phyloP scores from a whole-genome alignment of 1,284 basidiomycete genomes.

The Gymnopus androsaceus region DNA sequence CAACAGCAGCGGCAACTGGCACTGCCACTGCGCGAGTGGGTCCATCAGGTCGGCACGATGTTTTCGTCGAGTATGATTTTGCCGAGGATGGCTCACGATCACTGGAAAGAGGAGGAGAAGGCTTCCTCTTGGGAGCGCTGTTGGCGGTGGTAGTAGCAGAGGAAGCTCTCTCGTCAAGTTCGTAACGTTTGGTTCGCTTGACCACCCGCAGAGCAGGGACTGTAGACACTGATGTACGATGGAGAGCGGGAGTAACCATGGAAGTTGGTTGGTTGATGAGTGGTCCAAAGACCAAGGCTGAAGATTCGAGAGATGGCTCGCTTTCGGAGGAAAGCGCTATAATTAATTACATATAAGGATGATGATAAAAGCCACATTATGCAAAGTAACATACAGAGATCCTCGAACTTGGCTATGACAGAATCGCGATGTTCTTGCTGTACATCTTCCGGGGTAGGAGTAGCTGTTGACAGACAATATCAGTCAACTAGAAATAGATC shows the following conservation, averaged over 20 bases:
- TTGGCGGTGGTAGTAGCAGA: not conserved
- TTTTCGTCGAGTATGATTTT: not conserved
- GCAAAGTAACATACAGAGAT: not conserved
- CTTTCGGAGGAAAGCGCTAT: not conserved
- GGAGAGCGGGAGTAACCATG: constrained; percentile 19
- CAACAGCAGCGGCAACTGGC: not conserved
- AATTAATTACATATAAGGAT: not conserved
- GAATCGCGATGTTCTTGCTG: not conserved
- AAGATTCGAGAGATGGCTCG: not conserved
- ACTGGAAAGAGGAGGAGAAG: not conserved
- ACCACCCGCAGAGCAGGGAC: constrained; percentile 50
- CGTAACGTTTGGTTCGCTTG: constrained; percentile 37
- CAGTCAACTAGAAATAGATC: not conserved
- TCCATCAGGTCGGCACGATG: not conserved
- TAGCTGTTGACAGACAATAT: not conserved
- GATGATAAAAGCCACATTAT: not conserved
- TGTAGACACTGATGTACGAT: constrained; percentile 32
- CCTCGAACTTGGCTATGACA: not conserved
- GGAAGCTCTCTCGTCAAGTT: constrained; percentile 8
- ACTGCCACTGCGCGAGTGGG: not conserved
- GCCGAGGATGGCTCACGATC: not conserved
- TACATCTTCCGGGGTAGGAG: not conserved
- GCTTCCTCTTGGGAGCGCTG: not conserved
- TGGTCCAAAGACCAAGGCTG: not conserved
- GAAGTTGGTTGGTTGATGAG: constrained; percentile 3